Base-by-base conservation (phyloP, 1,139 yeast species). In the Pichia inconspicua region DNA sequence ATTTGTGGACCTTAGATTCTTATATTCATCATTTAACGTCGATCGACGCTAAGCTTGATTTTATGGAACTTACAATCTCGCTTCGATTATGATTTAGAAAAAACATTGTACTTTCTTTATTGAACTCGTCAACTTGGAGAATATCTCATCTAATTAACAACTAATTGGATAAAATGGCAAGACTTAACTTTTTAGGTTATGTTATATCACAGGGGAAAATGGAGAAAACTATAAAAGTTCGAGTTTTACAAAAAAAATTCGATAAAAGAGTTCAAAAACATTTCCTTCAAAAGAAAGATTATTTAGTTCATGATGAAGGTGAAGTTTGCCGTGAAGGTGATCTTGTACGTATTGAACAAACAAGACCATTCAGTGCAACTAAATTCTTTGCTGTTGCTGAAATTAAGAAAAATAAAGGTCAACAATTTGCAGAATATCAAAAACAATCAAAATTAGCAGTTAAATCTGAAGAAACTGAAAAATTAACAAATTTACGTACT, bases 131-230 rank as follows among this genome's bases (percentile, higher is more conserved):
- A 22, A 22, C 5, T 22, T 22, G 22, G 5, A 22, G 1, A 22
- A 22, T 22, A 22, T 22, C 22, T 22, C 30, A 9, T 27, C 6
- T 11, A 27, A 9, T 27, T 3, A 27, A n/a, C 35, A 17, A 41
- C 4, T 5, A 40, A 31, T 19, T n/a, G 25, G 22, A 31, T 22
- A 60, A 46, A 43, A 89, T 87, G 96, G 89, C 92, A 50, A 82
- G 88, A 68, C 96, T 87, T 60, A 88, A 87, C 65, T 87, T 90
- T 63, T 73, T 88, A 48, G 98, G 98, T 47, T 81, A 88, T 66
- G 97, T 92, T 58, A 82, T 88, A 39, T 87, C 97, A 49, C 97
- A 89, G 65, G 97, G 97, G 42, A 88, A 88, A 66, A 90, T 90
- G 97, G 76, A 78, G 67, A 92, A 92, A 73, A 90, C 97, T 55